Evolutionary conservation across 352 stramenopile genomes (phyloP).

Genomic region (Phytophthora lateralis): DNA sequence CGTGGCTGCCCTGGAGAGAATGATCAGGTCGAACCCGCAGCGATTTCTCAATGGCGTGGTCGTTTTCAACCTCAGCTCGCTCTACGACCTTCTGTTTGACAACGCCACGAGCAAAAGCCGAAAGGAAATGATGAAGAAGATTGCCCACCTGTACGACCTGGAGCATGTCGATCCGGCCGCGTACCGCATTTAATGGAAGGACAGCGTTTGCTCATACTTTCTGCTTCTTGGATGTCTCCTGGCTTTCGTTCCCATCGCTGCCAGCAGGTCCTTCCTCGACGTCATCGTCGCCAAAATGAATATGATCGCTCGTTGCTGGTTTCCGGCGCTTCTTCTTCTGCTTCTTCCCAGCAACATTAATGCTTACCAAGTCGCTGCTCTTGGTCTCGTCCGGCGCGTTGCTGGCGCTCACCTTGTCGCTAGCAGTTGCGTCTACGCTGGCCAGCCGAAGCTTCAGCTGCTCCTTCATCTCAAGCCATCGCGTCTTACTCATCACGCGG

Average conservation of each 20-base stretch:
- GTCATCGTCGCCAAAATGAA: slow-evolving; percentile 48
- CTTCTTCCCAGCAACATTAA: slow-evolving; percentile 11
- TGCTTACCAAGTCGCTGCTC: background rate
- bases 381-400: background rate
- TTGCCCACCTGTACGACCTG: slow-evolving; percentile 74
- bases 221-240: slow-evolving; percentile 28
- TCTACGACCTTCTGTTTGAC: slow-evolving; percentile 83
- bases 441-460: slow-evolving; percentile 60
- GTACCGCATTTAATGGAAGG: slow-evolving; percentile 67
- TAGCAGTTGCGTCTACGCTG: background rate
- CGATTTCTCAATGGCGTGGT: slow-evolving; percentile 75
- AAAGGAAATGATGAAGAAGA: slow-evolving; percentile 87
- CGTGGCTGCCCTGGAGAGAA: slow-evolving; percentile 68
- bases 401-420: background rate
- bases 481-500: slow-evolving; percentile 60
- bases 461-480: slow-evolving; percentile 68
- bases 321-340: slow-evolving; percentile 29
- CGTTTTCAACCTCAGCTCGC: slow-evolving; percentile 83
- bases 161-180: slow-evolving; percentile 72
- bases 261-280: slow-evolving; percentile 16
- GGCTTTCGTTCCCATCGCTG: slow-evolving; percentile 1
- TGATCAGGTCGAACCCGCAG: slow-evolving; percentile 70
- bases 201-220: slow-evolving; percentile 21
- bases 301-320: slow-evolving; percentile 29
- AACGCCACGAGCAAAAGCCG: slow-evolving; percentile 75